Evolutionary conservation across 2,329 filamentous ascomycete genomes (phyloP), one percentile per base, ranked within the genome.

Genomic region (Ophiostoma ips): DNA sequence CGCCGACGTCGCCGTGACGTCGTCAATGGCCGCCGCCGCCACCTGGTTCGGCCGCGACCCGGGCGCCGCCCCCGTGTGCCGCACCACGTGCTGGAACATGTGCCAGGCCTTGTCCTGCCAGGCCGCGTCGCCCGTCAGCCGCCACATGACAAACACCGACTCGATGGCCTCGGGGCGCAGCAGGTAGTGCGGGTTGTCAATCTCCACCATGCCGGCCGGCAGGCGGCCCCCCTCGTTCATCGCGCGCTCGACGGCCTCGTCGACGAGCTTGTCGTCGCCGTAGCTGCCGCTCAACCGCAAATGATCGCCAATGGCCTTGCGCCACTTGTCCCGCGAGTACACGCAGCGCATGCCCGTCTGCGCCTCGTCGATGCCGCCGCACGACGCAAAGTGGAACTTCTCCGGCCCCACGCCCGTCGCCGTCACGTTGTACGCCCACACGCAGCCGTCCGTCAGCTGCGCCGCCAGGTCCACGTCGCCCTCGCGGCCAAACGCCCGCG

Each of bases 121-220:
- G 46, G 70, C 66, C 1, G 69, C 57, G 55, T 85, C 77, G 24
- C 83, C 84, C 0, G 83, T 87, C 52, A 86, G 70, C 51, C 84
- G 76, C 62, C 83, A 87, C 70, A 90, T 77, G 60, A 87, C 76
- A 63, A 87, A 90, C 5, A 92, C 76, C 13, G 79, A 84, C 67
- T 90, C 85, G 49, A 90, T 87, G 2, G 84, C 84, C 65, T 90
- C 85, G 18, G 84, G 84, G 51, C 81, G 74, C 41, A 87, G 69
- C 30, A 84, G 76, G 59, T 85, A 86, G 50, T 72, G 71, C 37
- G 68, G 64, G 51, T 81, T 75, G 38, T 66, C 62, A 44, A 82
- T 70, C 16, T 67, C 66, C 3, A 72, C 67, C 60, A 83, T 76
- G 18, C 79, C 81, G 6, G 64, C 66, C 8, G 73, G 71, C 5